Evolutionary conservation across 164 flowering plant species (phyloP), one percentile per base, ranked within the genome.

Genomic region (Nymphaea colorata): DNA sequence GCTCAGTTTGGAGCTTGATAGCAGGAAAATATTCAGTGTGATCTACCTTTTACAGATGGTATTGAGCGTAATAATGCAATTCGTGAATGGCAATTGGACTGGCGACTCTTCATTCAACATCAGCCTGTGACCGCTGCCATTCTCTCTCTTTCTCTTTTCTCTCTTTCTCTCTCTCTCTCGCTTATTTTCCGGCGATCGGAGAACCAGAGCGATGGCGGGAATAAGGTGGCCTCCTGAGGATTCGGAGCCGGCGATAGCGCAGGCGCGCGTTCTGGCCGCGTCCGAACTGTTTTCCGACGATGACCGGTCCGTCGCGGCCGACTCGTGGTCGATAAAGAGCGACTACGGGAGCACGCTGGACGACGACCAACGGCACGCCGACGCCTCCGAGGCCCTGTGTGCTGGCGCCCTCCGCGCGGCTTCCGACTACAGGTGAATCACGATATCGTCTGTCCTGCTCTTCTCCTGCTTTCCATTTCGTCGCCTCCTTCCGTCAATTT

Each of bases 301-400:
- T 68, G 99, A 94, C 63, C 88, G 99, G 43, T 94, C 98, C 15
- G 81, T 94, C 4, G 98, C 99, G 6, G 98, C 99, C 36, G 99
- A 94, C 74, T 94, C 98, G 0, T 94, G 99, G 99, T 94, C 99
- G 10, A 91, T 94, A 42, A 94, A 91, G 87, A 94, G 99, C 79
- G 99, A 94, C 44, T 94, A 94, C 65, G 99, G 99, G 6, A 94
- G 99, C 79, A 94, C 96, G 5, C 83, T 94, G 61, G 99, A 91
- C 66, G 99, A 94, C 71, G 99, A 94, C 1, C 99, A 94, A 81
- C 89, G 99, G 41, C 96, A 94, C 57, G 96, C 85, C 6, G 99
- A 94, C 57, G 96, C 98, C 61, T 79, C 96, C 59, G 98, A 94
- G 44, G 95, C 89, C 4, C 91, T 91, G 67, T 82, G 96, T 42